Base-by-base conservation (phyloP, 2,329 filamentous ascomycete genomes). In the Ilyonectria destructans region DNA sequence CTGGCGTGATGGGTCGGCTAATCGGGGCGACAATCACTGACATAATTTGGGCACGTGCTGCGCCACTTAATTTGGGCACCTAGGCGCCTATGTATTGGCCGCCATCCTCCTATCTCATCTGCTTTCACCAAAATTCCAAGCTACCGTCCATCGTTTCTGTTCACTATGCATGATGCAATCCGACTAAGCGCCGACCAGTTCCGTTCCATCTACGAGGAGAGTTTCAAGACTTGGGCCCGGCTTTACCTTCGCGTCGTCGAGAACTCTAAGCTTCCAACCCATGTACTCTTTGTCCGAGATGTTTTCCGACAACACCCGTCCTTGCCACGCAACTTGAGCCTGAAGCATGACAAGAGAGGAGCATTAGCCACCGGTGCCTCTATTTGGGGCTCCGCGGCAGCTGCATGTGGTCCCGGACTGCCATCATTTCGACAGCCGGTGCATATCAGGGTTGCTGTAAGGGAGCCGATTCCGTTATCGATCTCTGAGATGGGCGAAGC, bases 371-470 rank as follows among this genome's bases (percentile, higher is more conserved):
- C 29, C 5, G 29, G 51, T 17, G 51, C 19, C 29, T 55, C 17
- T 33, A 55, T 37, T 23, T 55, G 29, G 51, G 33, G 51, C 51
- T 55, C 51, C 19, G 19, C n/a, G 6, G 29, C 26, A 37, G 19
- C 29, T 21, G 21, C 6, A 19, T 37, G 29, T 37, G 51, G n/a
- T 23, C 19, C 33, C 17, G 26, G n/a, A 55, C 19, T 15, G 29
- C 29, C 51, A 29, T 23, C 29, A 55, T 55, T 55, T 55, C 29
- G 29, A 29, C n/a, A 55, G 21, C 51, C 15, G 6, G 51, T 55
- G 33, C n/a, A 55, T 37, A 37, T 55, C 13, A 55, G 51, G 26
- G 51, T 55, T 37, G 29, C 51, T 55, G 31, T 17, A 37, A 55
- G 19, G 51, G 51, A 55, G 23, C 51, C 29, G 29, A 37, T 37